Base-by-base conservation (phyloP, 1,139 yeast species). In the Zygosaccharomyces sapae region DNA sequence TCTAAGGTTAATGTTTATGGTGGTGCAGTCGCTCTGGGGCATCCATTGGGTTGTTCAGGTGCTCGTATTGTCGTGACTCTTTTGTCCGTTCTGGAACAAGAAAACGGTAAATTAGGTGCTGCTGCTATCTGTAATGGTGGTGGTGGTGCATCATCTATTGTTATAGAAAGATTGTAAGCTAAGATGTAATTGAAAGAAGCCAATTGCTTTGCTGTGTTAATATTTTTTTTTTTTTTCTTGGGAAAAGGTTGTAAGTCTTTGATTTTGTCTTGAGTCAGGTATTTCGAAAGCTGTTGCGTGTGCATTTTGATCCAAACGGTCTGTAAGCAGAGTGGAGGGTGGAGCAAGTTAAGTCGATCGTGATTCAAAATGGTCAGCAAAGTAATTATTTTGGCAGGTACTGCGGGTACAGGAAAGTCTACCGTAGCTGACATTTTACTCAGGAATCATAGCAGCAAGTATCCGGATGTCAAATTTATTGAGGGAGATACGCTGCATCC, bases 61-160 rank as follows among this genome's bases (percentile, higher is more conserved):
- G 97, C 97, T 38, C 84, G 98, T 75, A 80, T 92, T 63, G 79
- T 90, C 50, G 88, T 86, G 57, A 92, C 97, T 41, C 77, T 92
- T 69, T 68, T 82, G 53, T 78, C 85, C 48, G 83, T 89, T 10
- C 78, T 92, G 66, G 59, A 71, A 38, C 96, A 89, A 72, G 92
- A 84, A 70, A 77, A 76, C 52, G 97, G 97, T 65, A 88, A 83
- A 74, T 71, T 82, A 59, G 98, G 98, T 68, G 88, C 81, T 57
- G 96, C 96, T 61, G 96, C 87, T 69, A 84, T 92, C 67, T 92
- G 97, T 77, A 92, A 92, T 70, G 97, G 98, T 75, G 98, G 98
- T 64, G 98, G 98, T 68, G 97, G 97, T 68, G 97, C 97, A 49
- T 84, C 95, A 50, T 81, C 95, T 33, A 70, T 87, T 57, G 85